Evolutionary conservation across 805 yeast species (phyloP).

Genomic region (Diddensiella transvaalensis): DNA sequence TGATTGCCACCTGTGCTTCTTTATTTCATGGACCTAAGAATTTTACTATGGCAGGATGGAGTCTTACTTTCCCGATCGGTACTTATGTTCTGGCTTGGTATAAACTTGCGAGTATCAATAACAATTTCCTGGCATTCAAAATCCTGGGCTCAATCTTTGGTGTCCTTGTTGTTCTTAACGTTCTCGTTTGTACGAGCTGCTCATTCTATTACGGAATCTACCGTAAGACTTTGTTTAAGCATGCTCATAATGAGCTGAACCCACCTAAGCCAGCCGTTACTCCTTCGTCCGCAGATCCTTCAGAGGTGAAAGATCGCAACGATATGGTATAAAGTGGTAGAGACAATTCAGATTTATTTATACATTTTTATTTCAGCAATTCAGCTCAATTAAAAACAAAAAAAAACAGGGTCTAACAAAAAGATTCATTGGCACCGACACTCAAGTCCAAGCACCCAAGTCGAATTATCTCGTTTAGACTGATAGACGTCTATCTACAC

Average conservation of each 20-base stretch:
- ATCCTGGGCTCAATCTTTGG: conserved; percentile 63
- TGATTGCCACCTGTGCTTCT: conserved; percentile 39
- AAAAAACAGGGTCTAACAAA: too few species aligned
- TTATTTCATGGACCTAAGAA: conserved; percentile 33
- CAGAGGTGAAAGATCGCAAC: too few species aligned
- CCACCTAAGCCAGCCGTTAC: background rate
- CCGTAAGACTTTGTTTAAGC: background rate
- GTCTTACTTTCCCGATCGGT: conserved; percentile 86
- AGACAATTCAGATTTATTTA: too few species aligned
- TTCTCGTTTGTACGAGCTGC: conserved; percentile 35
- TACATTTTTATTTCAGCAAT: too few species aligned
- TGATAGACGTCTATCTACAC: too few species aligned
- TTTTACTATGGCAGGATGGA: conserved; percentile 66
- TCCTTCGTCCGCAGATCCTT: too few species aligned
- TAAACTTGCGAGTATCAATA: conserved; percentile 45
- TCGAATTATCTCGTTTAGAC: too few species aligned
- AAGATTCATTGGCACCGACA: too few species aligned
- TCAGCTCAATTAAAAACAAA: too few species aligned
- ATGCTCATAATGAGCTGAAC: conserved; percentile 1
- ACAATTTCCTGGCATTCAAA: conserved; percentile 52
- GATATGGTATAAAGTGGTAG: too few species aligned
- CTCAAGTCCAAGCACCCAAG: too few species aligned
- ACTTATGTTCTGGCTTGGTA: conserved; percentile 64
- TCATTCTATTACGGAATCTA: background rate
- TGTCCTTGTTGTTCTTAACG: conserved; percentile 41